Base-by-base conservation (phyloP, 129 eudicot genomes). In the Flaveria trinervia region DNA sequence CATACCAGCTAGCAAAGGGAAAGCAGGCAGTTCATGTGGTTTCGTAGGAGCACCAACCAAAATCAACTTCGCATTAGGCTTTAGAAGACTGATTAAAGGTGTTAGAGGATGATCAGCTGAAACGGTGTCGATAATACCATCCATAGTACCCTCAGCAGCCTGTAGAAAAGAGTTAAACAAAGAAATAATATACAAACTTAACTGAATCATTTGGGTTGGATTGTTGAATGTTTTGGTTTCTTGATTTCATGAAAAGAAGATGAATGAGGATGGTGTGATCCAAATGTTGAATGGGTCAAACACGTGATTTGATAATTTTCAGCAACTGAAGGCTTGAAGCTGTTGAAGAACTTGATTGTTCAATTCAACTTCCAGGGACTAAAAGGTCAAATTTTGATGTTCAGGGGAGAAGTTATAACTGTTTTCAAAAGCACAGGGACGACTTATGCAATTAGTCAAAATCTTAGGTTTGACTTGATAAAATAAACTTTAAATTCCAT, bases 101-200 rank as follows among this genome's bases (percentile, higher is more conserved):
- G 45, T 48, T 9, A 83, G 64, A 55, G 86, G 50, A 30, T 83
- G 86, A 9, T 83, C 77, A 22, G 81, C 86, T 2, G 83, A 73
- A 33, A 79, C 86, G 2, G 80, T 83, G 72, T 83, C 83, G 4
- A 83, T 73, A 54, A 83, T 79, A n/a, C 83, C 86, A 75, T 83
- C 86, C 86, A 83, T 50, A 4, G 77, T 73, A 60, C 81, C 50
- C 22, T 55, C 55, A 50, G 81, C 78, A 68, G 74, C 74, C 86
- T 82, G 66, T 5, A 61, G 2, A 81, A 25, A 75, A 75, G 20
- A 68, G 68, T 14, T 12, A 39, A 68, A 67, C 43, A 52, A 13
- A 52, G 14, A 23, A 64, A 64, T 14, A 5, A 30, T 28, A 33
- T 28, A 43, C 45, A 41, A 43, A 22, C 11, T 68, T 12, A 66